A percentile compares a stretch with the other conserved stretches of the same genome.
These are phyloP conservation scores for Oenanthe sinensis DNA, from an alignment of 129 eudicot genomes.

Conservation along the genomic window DNA sequence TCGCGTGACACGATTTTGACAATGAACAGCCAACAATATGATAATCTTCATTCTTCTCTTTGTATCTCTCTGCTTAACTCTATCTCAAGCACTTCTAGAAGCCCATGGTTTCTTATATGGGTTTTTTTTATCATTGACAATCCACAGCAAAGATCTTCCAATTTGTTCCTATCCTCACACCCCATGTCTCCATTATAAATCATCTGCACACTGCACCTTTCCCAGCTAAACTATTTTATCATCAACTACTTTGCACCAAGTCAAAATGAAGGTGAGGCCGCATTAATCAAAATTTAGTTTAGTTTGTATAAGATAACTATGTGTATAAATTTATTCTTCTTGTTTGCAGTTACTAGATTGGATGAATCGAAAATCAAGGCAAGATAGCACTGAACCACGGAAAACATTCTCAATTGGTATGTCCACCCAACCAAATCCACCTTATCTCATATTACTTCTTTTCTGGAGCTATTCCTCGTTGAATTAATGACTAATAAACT, in stretches of 20 bases:
- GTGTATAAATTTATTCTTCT: neutral
- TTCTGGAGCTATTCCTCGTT: neutral
- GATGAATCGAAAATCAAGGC: constrained; percentile 53
- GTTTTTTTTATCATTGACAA: neutral
- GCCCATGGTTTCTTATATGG: neutral
- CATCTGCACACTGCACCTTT: neutral
- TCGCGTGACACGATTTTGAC: neutral
- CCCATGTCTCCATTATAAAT: neutral
- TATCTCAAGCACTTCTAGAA: neutral
- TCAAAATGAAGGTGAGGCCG: neutral
- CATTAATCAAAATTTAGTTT: neutral
- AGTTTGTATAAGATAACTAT: neutral
- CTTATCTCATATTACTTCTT: neutral
- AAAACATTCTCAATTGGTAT: constrained; percentile 37
- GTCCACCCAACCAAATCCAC: constrained; percentile 3
- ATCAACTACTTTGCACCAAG: neutral
- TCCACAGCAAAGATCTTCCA: neutral
- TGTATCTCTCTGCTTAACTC: neutral
- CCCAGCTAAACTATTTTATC: neutral
- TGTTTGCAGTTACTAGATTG: constrained; percentile 36
- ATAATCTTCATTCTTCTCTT: neutral
- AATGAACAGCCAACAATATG: neutral
- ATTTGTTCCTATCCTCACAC: neutral
- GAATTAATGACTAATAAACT: neutral
- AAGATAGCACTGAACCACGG: constrained; percentile 20